Conservation (phyloP, 192 early-diverging fungal species). For the Entomortierella lignicola region DNA sequence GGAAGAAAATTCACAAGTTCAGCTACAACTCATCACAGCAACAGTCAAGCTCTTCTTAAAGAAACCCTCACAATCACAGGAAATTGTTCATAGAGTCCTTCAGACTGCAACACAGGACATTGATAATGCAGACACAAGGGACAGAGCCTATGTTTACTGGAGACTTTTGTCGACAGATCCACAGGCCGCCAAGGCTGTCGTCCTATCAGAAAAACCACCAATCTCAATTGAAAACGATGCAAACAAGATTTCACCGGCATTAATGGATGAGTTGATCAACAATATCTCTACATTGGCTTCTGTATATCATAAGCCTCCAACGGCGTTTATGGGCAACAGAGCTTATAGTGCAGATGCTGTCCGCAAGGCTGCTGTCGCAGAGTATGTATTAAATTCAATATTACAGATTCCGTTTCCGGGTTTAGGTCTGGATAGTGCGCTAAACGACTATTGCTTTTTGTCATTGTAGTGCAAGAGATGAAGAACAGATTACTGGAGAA, state of each 20-base stretch:
- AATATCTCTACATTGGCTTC: constrained; percentile 92
- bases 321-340: constrained; percentile 75
- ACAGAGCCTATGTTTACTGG: constrained; percentile 99
- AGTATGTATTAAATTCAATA: constrained; percentile 22
- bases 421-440: no score
- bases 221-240: constrained; percentile 71
- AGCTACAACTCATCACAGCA: constrained; percentile 91
- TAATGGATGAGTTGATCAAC: constrained; percentile 88
- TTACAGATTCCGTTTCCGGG: constrained; percentile 4
- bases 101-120: constrained; percentile 89
- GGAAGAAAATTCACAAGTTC: constrained; percentile 88
- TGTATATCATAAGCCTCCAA: constrained; percentile 94
- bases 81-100: constrained; percentile 87
- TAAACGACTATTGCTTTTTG: background rate
- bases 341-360: constrained; percentile 71
- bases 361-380: constrained; percentile 57
- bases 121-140: constrained; percentile 96
- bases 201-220: constrained; percentile 89
- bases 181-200: constrained; percentile 91
- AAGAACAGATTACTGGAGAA: constrained; percentile 52
- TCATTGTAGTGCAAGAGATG: constrained; percentile 61
- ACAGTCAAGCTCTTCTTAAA: constrained; percentile 96
- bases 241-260: constrained; percentile 69
- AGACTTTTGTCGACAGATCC: constrained; percentile 94
- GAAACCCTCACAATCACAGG: constrained; percentile 85